A percentile compares a stretch with the other conserved stretches of the same genome.
Evolutionary conservation across 2,329 filamentous ascomycete genomes (phyloP).

Genomic region (Hymenoscyphus linearis): DNA sequence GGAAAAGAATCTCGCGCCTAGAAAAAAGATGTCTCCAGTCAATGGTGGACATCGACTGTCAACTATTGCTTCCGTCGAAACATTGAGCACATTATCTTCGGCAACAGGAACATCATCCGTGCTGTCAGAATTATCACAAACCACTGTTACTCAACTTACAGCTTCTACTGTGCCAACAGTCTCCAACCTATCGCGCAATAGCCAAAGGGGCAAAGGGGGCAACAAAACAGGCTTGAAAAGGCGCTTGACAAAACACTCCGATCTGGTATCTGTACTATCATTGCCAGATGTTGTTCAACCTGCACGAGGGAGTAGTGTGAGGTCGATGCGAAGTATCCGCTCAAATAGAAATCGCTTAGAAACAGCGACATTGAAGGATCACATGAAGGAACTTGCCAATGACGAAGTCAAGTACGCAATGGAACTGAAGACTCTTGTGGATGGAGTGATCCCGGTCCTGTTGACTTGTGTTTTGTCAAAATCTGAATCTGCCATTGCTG

Average conservation of each 20-base stretch:
- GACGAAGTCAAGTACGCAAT: slow-evolving; percentile 87
- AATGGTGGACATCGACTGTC: slow-evolving; percentile 28
- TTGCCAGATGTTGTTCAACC: slow-evolving; percentile 53
- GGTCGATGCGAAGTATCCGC: slow-evolving; percentile 73
- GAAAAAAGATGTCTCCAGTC: slow-evolving; percentile 18
- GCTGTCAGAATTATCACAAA: slow-evolving; percentile 26
- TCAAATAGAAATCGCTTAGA: slow-evolving; percentile 63
- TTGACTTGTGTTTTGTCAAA: slow-evolving; percentile 77
- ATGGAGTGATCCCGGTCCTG: slow-evolving; percentile 90
- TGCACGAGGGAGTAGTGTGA: slow-evolving; percentile 61
- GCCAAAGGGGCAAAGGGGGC: slow-evolving; percentile 34
- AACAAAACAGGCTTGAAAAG: slow-evolving; percentile 43
- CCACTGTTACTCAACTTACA: slow-evolving; percentile 41
- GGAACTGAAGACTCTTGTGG: slow-evolving; percentile 87
- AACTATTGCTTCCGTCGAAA: slow-evolving; percentile 26
- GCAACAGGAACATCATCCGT: slow-evolving; percentile 11
- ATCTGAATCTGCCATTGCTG: slow-evolving; percentile 56
- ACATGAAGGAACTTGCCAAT: slow-evolving; percentile 72
- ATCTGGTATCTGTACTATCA: slow-evolving; percentile 89
- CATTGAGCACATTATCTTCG: slow-evolving; percentile 12
- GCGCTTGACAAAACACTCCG: slow-evolving; percentile 83
- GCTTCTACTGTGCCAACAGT: slow-evolving; percentile 17
- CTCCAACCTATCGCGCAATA: slow-evolving; percentile 28
- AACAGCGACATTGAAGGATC: slow-evolving; percentile 65
- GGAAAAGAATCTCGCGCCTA: slow-evolving; percentile 14